A percentile compares a stretch with the other conserved stretches of the same genome.
phyloP scores from a whole-genome alignment of 352 stramenopile genomes.

The Phytophthora pistaciae region DNA sequence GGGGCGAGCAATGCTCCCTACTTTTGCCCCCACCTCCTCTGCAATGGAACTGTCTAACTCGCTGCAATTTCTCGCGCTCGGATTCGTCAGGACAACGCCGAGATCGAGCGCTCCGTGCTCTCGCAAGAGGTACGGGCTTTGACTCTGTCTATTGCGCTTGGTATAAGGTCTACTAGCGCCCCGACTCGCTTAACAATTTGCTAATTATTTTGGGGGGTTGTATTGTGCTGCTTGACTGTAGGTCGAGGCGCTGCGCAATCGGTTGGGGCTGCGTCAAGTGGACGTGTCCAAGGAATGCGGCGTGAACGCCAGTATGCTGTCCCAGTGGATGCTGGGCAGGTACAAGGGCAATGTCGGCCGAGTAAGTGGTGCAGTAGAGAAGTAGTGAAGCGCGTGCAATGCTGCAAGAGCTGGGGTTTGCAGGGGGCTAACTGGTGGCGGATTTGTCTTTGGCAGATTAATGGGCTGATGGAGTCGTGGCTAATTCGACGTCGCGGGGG shows the following conservation, averaged over 20 bases:
- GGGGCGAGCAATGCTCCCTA: not conserved
- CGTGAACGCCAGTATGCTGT: constrained; percentile 89
- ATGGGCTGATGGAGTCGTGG: constrained; percentile 88
- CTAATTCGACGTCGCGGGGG: constrained; percentile 81
- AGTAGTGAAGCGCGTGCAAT: not conserved
- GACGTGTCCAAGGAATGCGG: constrained; percentile 89
- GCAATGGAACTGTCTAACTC: constrained; percentile 7
- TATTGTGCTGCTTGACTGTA: constrained; percentile 20
- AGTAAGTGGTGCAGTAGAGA: constrained; percentile 38
- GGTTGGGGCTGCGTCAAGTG: constrained; percentile 78
- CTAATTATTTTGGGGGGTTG: constrained; percentile 4
- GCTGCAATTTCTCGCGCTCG: constrained; percentile 10
- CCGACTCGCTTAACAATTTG: not conserved
- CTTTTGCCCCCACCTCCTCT: constrained; percentile 16
- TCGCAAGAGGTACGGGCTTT: constrained; percentile 63
- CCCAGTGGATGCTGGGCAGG: constrained; percentile 87
- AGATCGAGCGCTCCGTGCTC: constrained; percentile 84
- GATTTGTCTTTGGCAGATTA: constrained; percentile 55
- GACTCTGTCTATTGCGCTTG: not conserved
- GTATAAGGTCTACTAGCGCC: not conserved
- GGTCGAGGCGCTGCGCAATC: constrained; percentile 81
- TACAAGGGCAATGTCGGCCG: constrained; percentile 88
- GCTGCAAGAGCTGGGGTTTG: not conserved
- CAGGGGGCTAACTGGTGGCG: not conserved
- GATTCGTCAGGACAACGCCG: constrained; percentile 75